These are phyloP conservation scores for Amanita thiersii DNA, from an alignment of 768 basidiomycete species.

Conservation along the genomic window DNA sequence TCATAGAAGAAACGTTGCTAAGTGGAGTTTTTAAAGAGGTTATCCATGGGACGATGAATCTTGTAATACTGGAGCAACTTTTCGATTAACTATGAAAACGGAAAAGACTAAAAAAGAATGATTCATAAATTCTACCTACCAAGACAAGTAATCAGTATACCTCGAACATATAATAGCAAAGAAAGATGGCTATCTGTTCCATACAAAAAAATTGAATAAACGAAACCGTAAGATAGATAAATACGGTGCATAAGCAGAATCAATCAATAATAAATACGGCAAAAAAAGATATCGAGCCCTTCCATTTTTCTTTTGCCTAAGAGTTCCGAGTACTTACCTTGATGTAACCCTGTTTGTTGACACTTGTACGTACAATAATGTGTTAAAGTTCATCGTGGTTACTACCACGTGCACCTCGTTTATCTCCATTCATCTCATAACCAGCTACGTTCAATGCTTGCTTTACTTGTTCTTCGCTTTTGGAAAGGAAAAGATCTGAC, in stretches of 20 bases:
- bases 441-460: conserved; percentile 3
- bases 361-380: no score
- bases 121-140: conserved; percentile 4
- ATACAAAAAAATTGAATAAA: background rate
- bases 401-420: background rate
- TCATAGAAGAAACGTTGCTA: no score
- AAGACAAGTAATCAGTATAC: background rate
- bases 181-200: background rate
- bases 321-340: no score
- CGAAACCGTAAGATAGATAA: background rate
- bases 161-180: background rate
- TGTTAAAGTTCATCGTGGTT: conserved; percentile 5
- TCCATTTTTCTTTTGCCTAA: no score
- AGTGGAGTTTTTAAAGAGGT: no score
- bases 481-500: conserved; percentile 1
- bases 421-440: background rate
- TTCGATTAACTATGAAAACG: no score
- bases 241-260: background rate
- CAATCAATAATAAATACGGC: background rate
- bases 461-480: conserved; percentile 8
- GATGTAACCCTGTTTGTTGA: no score
- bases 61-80: no score
- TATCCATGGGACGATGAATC: no score
- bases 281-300: no score
- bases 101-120: no score